Evolutionary conservation across 2,329 filamentous ascomycete genomes (phyloP).

Genomic region (Waltergamsia citrina): DNA sequence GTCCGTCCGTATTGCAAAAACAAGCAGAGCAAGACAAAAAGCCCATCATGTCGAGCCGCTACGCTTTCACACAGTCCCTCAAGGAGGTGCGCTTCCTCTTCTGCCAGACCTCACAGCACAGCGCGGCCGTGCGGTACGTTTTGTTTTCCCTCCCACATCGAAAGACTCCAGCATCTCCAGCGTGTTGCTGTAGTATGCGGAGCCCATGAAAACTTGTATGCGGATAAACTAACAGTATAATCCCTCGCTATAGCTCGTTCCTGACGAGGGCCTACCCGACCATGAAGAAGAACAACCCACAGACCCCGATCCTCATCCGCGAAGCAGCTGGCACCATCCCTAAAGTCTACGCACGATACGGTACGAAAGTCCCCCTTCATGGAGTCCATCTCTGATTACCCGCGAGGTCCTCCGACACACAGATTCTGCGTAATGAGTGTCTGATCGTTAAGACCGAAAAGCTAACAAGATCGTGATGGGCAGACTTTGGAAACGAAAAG

Average conservation of each 20-base stretch:
- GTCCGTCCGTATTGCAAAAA: too few relatives aligned
- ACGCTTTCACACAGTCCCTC: slow-evolving; percentile 78
- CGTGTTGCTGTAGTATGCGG: background rate
- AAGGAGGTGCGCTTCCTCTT: slow-evolving; percentile 97
- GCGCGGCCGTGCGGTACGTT: slow-evolving; percentile 74
- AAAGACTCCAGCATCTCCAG: background rate
- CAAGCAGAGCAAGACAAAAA: too few relatives aligned
- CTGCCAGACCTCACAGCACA: slow-evolving; percentile 89
- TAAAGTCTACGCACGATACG: slow-evolving; percentile 86
- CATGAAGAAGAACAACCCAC: slow-evolving; percentile 99
- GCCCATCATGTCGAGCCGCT: slow-evolving; percentile 74
- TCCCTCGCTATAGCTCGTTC: slow-evolving; percentile 50
- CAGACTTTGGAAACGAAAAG: slow-evolving; percentile 48
- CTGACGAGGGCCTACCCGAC: slow-evolving; percentile 86
- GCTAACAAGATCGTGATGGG: background rate
- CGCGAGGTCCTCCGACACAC: background rate
- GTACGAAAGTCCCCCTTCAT: slow-evolving; percentile 34
- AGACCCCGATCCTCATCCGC: slow-evolving; percentile 87
- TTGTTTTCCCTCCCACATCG: slow-evolving; percentile 3
- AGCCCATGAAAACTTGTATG: background rate
- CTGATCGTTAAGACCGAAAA: too few relatives aligned
- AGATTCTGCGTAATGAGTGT: too few relatives aligned
- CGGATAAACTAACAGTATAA: too few relatives aligned
- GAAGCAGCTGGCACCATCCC: slow-evolving; percentile 81
- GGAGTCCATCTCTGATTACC: background rate